Conservation (phyloP, 2,329 filamentous ascomycete genomes). For the Clonostachys rhizophaga region DNA sequence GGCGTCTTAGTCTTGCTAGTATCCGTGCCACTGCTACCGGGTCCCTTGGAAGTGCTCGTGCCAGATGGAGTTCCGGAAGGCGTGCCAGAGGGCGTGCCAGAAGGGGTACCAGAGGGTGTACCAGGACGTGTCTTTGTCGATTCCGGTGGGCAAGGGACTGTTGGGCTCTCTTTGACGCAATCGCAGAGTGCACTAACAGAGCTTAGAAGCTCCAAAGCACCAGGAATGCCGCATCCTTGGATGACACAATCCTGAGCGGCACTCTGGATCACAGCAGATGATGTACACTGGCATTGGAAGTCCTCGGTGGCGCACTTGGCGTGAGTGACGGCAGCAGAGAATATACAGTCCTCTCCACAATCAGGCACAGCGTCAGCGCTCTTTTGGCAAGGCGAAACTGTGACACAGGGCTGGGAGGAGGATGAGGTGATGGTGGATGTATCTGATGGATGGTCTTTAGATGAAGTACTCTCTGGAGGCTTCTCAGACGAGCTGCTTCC, state of each 20-base stretch:
- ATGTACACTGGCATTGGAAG: constrained; percentile 16
- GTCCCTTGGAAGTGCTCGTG: too few relatives aligned
- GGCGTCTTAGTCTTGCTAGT: not conserved
- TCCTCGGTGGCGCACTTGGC: constrained; percentile 12
- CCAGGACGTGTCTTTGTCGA: not conserved
- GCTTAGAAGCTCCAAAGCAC: constrained; percentile 9
- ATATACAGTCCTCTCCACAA: constrained; percentile 15
- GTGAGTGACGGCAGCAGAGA: constrained; percentile 13
- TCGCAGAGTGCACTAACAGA: constrained; percentile 12
- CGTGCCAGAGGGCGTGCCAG: too few relatives aligned
- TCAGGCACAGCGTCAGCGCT: constrained; percentile 12
- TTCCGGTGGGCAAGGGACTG: constrained; percentile 8
- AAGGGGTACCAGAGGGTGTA: too few relatives aligned
- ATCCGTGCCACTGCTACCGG: not conserved
- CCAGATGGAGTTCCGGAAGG: too few relatives aligned
- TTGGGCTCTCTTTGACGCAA: constrained; percentile 14
- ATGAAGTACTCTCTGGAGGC: too few relatives aligned
- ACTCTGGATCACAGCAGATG: constrained; percentile 10
- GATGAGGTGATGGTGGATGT: constrained; percentile 2
- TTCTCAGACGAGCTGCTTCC: not conserved
- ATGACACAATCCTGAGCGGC: constrained; percentile 13
- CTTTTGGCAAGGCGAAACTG: constrained; percentile 13
- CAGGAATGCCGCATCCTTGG: constrained; percentile 8
- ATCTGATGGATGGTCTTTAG: too few relatives aligned
- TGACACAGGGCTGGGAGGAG: constrained; percentile 7